Evolutionary conservation across 2,329 filamentous ascomycete species (phyloP).

Genomic region (Colletotrichum godetiae): DNA sequence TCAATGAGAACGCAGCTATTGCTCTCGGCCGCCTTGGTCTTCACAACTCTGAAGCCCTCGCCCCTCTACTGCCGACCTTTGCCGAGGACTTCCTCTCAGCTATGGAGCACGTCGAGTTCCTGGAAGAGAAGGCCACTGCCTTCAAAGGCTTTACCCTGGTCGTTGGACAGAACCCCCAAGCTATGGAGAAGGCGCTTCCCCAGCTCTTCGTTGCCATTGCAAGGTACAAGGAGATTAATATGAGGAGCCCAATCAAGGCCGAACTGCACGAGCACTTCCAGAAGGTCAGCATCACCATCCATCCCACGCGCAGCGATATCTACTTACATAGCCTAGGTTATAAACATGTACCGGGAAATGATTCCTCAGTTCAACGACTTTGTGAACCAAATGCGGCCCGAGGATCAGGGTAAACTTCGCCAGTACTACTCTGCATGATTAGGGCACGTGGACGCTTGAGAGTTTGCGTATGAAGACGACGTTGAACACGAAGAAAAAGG

Average conservation of each 20-base stretch:
- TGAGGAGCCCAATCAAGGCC: constrained; percentile 70
- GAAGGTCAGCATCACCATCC: constrained; percentile 65
- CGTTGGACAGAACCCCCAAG: constrained; percentile 87
- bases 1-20: constrained; percentile 94
- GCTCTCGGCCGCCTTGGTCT: constrained; percentile 89
- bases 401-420: constrained; percentile 62
- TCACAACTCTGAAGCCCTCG: constrained; percentile 79
- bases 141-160: constrained; percentile 91
- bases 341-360: constrained; percentile 67
- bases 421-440: constrained; percentile 52
- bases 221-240: constrained; percentile 74
- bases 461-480: constrained; percentile 1
- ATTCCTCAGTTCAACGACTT: constrained; percentile 70
- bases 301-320: constrained; percentile 28
- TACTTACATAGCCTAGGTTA: constrained; percentile 51
- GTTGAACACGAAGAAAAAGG: constrained; percentile 15
- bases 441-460: neutral
- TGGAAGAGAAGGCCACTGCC: constrained; percentile 93
- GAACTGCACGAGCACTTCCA: constrained; percentile 80
- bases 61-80: constrained; percentile 82
- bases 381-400: constrained; percentile 59
- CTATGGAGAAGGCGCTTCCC: constrained; percentile 87
- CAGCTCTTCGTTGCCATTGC: constrained; percentile 89
- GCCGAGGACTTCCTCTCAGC: constrained; percentile 83
- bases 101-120: constrained; percentile 87